Evolutionary conservation across 2,329 filamentous ascomycete genomes (phyloP), one percentile per base, ranked within the genome.

Genomic region (Fusarium sp.): DNA sequence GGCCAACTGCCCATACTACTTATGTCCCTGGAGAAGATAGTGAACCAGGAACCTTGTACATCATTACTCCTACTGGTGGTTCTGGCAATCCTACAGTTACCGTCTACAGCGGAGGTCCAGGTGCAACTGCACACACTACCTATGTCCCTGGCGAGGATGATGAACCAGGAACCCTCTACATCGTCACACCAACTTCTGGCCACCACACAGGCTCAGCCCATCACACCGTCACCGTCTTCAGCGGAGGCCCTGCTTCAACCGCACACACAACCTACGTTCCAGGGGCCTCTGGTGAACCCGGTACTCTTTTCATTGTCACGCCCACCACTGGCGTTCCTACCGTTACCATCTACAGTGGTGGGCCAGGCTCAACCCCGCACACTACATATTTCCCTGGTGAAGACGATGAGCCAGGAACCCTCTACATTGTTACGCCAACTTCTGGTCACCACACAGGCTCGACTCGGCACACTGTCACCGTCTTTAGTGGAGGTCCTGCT

Each of bases 111-210:
- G 33, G 24, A 4, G 24, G 24, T 5, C 24, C 24, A 5, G 24
- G 24, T 5, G 3, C 24, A 24, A 24, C 24, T 24, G 24, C 24
- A 5, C 24, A 24, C 24, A 24, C 24, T 3, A 24, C 24, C 5
- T 24, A 24, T 5, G 24, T 24, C 24, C 24, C 24, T 5, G 24
- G 24, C 5, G 24, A 24, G 5, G 24, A 24, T 24, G 24, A 24
- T 24, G 24, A 24, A 24, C 24, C 24, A 24, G 24, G 24, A 24
- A 24, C 24, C 24, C 24, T 24, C 24, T 24, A 71, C 0, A 31
- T 71, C 3, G 38, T 69, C 6, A 71, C 69, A 0, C 69, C 69
- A 3, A 71, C 69, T 6, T 20, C 64, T 24, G 7, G 14, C 2
- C 20, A 46, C 14, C 12, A 22, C n/a, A 33, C 49, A 27, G n/a